phyloP scores from a whole-genome alignment of 2,329 filamentous ascomycete genomes.

The Colletotrichum tabaci region DNA sequence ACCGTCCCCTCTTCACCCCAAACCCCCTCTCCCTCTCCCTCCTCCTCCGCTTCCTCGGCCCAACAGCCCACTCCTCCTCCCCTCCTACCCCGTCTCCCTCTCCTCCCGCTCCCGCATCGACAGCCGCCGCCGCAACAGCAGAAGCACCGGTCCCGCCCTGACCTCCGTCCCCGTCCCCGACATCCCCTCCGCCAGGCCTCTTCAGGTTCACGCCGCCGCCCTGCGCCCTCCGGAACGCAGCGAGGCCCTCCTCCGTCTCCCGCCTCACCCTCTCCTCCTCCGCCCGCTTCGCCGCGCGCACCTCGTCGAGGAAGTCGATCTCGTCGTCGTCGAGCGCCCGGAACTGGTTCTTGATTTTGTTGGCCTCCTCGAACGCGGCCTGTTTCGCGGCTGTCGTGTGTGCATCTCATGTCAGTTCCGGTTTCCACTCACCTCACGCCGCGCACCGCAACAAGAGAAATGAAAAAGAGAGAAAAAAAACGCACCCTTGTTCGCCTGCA shows the following conservation, averaged over 20 bases:
- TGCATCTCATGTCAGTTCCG: neutral
- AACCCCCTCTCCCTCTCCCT: constrained; percentile 55
- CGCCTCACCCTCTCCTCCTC: constrained; percentile 69
- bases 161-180: constrained; percentile 40
- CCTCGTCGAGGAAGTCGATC: constrained; percentile 79
- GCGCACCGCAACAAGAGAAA: no score
- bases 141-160: constrained; percentile 45
- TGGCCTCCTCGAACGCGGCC: constrained; percentile 84
- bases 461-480: constrained; percentile 27
- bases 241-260: constrained; percentile 72
- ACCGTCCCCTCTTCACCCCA: constrained; percentile 47
- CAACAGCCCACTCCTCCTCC: constrained; percentile 52
- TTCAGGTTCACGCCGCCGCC: constrained; percentile 49
- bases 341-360: constrained; percentile 82
- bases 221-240: constrained; percentile 69
- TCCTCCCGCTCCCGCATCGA: constrained; percentile 46
- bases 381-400: constrained; percentile 77
- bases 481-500: constrained; percentile 86
- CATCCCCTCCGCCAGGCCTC: constrained; percentile 42
- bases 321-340: constrained; percentile 84
- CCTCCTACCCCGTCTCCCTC: constrained; percentile 21
- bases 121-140: constrained; percentile 41
- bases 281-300: constrained; percentile 62
- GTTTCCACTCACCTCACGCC: neutral
- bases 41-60: constrained; percentile 58